Base-by-base conservation (phyloP, 2,329 filamentous ascomycete species). In the Escovopsis sp. region DNA sequence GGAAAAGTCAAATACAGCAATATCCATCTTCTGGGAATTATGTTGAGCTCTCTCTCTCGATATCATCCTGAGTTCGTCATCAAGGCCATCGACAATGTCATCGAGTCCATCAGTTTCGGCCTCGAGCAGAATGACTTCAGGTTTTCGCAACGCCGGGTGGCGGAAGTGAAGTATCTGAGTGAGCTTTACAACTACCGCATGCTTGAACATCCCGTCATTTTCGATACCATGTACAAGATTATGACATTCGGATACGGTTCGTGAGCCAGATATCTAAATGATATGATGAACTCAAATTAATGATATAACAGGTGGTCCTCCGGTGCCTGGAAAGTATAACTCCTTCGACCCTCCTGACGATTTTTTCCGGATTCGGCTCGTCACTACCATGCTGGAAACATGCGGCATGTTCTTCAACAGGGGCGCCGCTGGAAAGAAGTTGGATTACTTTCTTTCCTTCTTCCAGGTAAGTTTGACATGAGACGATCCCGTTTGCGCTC, bases 151-250 rank as follows among this genome's bases (percentile, higher is more conserved):
- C 81, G 88, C 45, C 81, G 91, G 16, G 81, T 98, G 47, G 85
- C 93, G 3, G 89, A 96, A 60, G 85, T 94, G 54, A 96, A 95
- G 58, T 98, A 95, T 57, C 70, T 98, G 5, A 88, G 85, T 16
- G 91, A 98, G 61, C 74, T 98, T 9, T 98, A 98, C 66, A 94
- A 95, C 54, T 98, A 96, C 58, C 84, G 91, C 43, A 85, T 98
- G 76, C 74, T 98, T 32, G 91, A 98, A 59, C 91, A 94, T 35
- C 84, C 85, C 0, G 83, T 96, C 20, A 82, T 98, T 40, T 98
- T 98, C 53, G 91, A 98, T 55, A 85, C 82, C 1, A 73, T 98
- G 62, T 98, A 95, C 67, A 87, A 86, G 55, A 83, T 98, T 51
- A 72, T 95, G 57, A 94, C 86, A 7, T 94, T 94, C 57, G 91